Evolutionary conservation across 1,139 yeast species (phyloP), one percentile per base, ranked within the genome.

Genomic region (Scheffersomyces illinoinensis): DNA sequence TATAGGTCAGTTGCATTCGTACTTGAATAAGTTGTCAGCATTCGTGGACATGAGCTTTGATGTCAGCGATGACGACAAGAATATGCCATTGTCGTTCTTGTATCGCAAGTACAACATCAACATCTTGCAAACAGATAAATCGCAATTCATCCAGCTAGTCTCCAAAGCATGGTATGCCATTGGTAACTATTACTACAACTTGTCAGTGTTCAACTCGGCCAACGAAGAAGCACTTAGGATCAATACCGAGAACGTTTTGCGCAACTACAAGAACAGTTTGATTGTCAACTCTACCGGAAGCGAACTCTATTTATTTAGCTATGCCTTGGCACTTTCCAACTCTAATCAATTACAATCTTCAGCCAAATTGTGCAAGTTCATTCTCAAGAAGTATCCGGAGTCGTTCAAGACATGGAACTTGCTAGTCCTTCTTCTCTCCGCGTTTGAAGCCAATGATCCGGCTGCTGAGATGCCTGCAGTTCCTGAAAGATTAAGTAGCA

Each of bases 361-460:
- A 21, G 60, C 73, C 24, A 79, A 75, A 62, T 70, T 81, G 59
- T 75, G 81, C 64, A 81, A 80, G 62, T 80, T 78, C 61, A 78
- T 78, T 19, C 72, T 81, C 67, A 79, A 78, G 59, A 74, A 75
- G 62, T 78, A 68, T 58, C 84, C 84, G 0, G 82, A 80, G 62
- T 73, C 79, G 4, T 81, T 81, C 70, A 76, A 75, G 60, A 77
- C 83, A 0, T 81, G 85, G 85, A 80, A 81, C 62, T 72, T 81
- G 61, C 68, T 81, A 60, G 77, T 76, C 0, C 72, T 81, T 55
- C 62, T 76, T 14, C 64, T 72, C 26, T 65, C 76, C 17, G 67
- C 78, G 5, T 66, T 71, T 51, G 79, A 76, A 55, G 64, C 67
- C 39, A 66, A 70, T 56, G 68, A 70, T 57, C 69, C 73, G 1